Percentiles rank a stretch among this genome's conserved stretches.
Evolutionary conservation across 495 filamentous ascomycete genomes (phyloP).

Genomic region (Aspergillus biplanus): DNA sequence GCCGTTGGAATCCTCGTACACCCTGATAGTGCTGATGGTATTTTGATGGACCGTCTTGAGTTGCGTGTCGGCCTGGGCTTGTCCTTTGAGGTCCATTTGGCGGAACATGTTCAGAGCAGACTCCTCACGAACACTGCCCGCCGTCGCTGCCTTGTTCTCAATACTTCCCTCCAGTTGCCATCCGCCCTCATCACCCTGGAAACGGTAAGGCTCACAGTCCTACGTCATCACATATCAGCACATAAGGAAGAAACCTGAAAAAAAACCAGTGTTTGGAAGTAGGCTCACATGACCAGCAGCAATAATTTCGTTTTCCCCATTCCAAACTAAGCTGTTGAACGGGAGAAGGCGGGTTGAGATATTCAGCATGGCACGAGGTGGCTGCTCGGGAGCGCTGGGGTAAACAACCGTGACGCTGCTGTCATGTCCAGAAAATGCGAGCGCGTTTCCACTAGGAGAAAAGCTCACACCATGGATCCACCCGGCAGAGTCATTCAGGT

Average conservation of each 20-base stretch:
- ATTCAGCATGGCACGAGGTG: slow-evolving; percentile 84
- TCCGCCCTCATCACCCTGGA: slow-evolving; percentile 77
- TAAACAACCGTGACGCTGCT: slow-evolving; percentile 96
- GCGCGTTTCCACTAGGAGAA: slow-evolving; percentile 85
- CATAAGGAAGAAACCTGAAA: background rate
- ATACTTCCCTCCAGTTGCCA: slow-evolving; percentile 87
- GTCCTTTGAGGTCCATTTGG: slow-evolving; percentile 97
- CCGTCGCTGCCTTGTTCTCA: slow-evolving; percentile 61
- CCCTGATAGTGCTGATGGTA: slow-evolving; percentile 82
- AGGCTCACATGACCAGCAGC: slow-evolving; percentile 80
- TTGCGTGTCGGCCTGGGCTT: slow-evolving; percentile 84
- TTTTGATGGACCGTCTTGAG: slow-evolving; percentile 97
- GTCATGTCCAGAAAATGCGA: slow-evolving; percentile 92
- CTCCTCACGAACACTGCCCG: slow-evolving; percentile 68
- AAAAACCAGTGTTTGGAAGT: background rate
- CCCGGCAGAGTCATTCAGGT: slow-evolving; percentile 88
- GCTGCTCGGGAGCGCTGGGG: slow-evolving; percentile 87
- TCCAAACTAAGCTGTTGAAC: slow-evolving; percentile 92
- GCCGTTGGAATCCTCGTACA: slow-evolving; percentile 68
- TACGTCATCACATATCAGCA: slow-evolving; percentile 26
- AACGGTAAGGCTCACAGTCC: slow-evolving; percentile 93
- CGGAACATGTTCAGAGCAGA: slow-evolving; percentile 98
- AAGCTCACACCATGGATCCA: slow-evolving; percentile 94
- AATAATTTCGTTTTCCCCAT: slow-evolving; percentile 88
- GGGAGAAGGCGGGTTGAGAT: slow-evolving; percentile 87